These are phyloP conservation scores for Rhodomyrtus psidioides DNA, from an alignment of 441 rosid species.

Conservation along the genomic window DNA sequence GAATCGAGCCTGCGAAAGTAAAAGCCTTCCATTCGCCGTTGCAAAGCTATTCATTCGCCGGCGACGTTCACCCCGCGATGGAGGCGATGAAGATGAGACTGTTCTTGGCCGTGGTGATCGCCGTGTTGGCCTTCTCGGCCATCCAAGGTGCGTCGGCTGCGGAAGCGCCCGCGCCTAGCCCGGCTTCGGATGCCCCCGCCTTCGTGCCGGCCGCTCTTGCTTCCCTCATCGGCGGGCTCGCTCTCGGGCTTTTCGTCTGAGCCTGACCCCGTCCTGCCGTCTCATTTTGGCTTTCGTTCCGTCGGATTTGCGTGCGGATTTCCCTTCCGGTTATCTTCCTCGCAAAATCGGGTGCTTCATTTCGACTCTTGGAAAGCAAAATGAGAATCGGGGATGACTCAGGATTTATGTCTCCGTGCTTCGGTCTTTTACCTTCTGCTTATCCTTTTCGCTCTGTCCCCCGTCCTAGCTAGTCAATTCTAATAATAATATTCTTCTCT, in stretches of 20 bases:
- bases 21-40: not conserved
- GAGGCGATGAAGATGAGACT: conserved; percentile 33
- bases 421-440: not conserved
- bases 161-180: conserved; percentile 30
- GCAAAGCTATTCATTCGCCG: not conserved
- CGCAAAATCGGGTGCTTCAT: not conserved
- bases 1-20: not conserved
- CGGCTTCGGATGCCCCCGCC: conserved; percentile 21
- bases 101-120: conserved; percentile 19
- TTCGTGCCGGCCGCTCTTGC: conserved; percentile 25
- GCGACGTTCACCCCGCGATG: conserved; percentile 4
- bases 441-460: not conserved
- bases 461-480: not conserved
- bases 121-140: conserved; percentile 17
- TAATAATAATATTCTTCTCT: not conserved
- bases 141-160: conserved; percentile 23
- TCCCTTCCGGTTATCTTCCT: not conserved
- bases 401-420: not conserved
- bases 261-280: not conserved
- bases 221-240: conserved; percentile 22
- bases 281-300: not conserved
- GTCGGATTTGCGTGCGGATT: not conserved
- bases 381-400: not conserved
- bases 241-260: conserved; percentile 20
- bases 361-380: not conserved